Percentiles rank a stretch among this genome's conserved stretches.
Conservation (phyloP, 805 yeast species). For the Candida oleophila region DNA sequence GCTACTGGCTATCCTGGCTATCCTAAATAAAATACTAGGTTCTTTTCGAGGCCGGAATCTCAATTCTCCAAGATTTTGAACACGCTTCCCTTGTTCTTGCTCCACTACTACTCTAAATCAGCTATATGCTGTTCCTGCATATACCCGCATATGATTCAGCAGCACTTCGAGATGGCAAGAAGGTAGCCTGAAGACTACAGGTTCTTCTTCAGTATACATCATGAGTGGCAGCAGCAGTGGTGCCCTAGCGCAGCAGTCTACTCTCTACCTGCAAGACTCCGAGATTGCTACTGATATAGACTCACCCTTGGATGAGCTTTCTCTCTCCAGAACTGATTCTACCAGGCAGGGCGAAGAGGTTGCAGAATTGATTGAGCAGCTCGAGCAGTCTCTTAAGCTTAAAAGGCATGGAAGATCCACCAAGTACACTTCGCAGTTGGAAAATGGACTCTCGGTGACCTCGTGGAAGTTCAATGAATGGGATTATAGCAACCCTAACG, state of each 20-base stretch:
- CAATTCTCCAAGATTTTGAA: no score
- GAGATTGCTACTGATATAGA: neutral
- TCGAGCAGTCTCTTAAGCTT: constrained; percentile 16
- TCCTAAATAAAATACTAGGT: no score
- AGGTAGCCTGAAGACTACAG: neutral
- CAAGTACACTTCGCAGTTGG: constrained; percentile 13
- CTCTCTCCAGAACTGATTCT: neutral
- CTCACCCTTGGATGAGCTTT: neutral
- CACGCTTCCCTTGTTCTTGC: no score
- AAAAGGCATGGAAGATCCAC: constrained; percentile 22
- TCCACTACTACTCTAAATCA: no score
- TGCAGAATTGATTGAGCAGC: constrained; percentile 14
- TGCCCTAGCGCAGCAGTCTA: neutral
- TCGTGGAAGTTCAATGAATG: constrained; percentile 89
- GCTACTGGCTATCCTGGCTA: no score
- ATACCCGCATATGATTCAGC: no score
- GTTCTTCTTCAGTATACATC: neutral
- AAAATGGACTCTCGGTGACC: constrained; percentile 6
- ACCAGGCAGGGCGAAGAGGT: constrained; percentile 11
- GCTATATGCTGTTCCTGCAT: no score
- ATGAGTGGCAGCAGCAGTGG: neutral
- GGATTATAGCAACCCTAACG: constrained; percentile 63
- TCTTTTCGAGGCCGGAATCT: no score
- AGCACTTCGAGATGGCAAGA: no score
- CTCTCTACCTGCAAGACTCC: neutral